Evolutionary conservation across 2,329 filamentous ascomycete genomes (phyloP), one percentile per base, ranked within the genome.

Genomic region (Drechslerella dactyloides): DNA sequence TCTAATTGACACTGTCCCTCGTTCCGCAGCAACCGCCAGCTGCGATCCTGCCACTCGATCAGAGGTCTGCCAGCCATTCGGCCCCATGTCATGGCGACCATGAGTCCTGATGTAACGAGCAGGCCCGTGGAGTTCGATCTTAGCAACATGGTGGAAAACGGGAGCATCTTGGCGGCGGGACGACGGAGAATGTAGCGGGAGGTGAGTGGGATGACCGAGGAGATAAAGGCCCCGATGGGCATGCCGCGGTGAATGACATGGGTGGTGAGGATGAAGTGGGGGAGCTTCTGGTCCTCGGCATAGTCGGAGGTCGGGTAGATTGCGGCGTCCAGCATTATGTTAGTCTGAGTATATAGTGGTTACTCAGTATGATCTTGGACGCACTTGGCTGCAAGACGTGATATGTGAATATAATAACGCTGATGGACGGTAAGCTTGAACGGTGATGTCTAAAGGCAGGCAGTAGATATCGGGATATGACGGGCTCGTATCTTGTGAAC

Each of bases 21-120:
- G 73, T 85, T 88, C 78, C 84, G 84, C 48, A 87, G 75, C 55
- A 89, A 76, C 30, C 87, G 80, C 86, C 86, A 89, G 63, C 83
- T 83, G 17, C 87, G 81, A 76, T 89, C 86, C 75, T 84, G 79
- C 86, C 86, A 89, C 78, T 89, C 86, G 33, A 89, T 85, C 44
- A 83, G 81, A 74, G 85, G 82, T 15, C 81, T 80, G 0, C 84
- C 85, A 59, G 79, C 79, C 86, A 89, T 88, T 1, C 82, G 80
- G 0, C 76, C 80, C 27, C 79, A 77, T 2, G 85, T 79, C 74
- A 79, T 82, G 2, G 83, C 66, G 37, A 51, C 79, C 23, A 83
- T 78, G 0, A 85, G 70, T 0, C 80, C 81, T 0, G 82, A 76
- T 0, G 82, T 84, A 24, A 83, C 73, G 1, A 83, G 61, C 2